Percentiles rank a stretch among this genome's conserved stretches.
phyloP scores from a whole-genome alignment of 78 protist species.

The Parvularia atlantis region DNA sequence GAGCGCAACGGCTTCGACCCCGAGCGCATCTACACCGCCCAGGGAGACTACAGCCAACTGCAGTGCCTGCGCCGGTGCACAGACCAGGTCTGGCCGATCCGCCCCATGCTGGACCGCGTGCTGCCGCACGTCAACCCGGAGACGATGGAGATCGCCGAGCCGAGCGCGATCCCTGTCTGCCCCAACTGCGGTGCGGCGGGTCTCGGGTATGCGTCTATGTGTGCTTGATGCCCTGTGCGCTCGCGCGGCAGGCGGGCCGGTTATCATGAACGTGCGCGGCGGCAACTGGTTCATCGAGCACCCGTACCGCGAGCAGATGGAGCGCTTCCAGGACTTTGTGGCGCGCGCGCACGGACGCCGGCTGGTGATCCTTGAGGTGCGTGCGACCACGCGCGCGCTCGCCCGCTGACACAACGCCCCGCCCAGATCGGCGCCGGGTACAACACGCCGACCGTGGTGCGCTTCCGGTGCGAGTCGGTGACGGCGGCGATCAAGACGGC shows the following conservation, averaged over 20 bases:
- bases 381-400: neutral
- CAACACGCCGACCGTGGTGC: constrained; percentile 27
- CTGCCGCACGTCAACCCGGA: constrained; percentile 5
- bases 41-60: constrained; percentile 15
- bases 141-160: constrained; percentile 9
- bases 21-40: constrained; percentile 8
- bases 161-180: constrained; percentile 2
- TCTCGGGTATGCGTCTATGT: no score
- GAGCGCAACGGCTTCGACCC: constrained; percentile 27
- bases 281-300: constrained; percentile 22
- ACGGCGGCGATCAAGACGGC: neutral
- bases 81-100: constrained; percentile 1
- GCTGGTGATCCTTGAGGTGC: constrained; percentile 11
- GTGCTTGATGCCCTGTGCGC: no score
- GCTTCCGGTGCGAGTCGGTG: neutral
- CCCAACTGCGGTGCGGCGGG: constrained; percentile 27
- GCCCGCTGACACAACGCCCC: neutral
- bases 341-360: neutral
- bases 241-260: neutral
- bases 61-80: constrained; percentile 25
- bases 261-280: constrained; percentile 24
- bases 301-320: neutral
- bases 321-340: neutral
- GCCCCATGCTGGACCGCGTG: neutral
- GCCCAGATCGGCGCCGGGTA: constrained; percentile 30